Percentiles rank a stretch among this genome's conserved stretches.
phyloP scores from a whole-genome alignment of 2,329 filamentous ascomycete species.

The Nigrospora sphaerica region DNA sequence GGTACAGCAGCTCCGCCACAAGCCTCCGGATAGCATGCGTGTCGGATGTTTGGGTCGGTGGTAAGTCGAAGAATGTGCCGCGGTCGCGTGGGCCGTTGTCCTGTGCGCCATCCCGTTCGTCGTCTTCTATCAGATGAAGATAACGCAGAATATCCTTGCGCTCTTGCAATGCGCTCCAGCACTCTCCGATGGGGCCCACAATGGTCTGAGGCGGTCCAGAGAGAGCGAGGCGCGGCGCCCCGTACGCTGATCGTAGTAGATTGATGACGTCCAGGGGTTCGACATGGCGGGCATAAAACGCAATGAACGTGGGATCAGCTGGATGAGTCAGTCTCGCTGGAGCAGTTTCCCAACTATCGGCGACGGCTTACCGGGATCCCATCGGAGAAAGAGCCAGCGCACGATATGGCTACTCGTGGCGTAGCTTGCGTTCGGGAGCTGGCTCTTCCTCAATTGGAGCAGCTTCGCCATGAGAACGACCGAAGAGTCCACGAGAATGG shows the following conservation, averaged over 20 bases:
- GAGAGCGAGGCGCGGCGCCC: constrained; percentile 30
- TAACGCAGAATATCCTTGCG: constrained; percentile 42
- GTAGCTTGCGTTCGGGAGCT: constrained; percentile 62
- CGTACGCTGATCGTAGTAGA: constrained; percentile 64
- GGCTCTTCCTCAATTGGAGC: constrained; percentile 57
- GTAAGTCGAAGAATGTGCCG: constrained; percentile 4
- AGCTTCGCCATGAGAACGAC: constrained; percentile 65
- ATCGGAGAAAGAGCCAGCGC: constrained; percentile 74
- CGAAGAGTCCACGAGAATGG: constrained; percentile 71
- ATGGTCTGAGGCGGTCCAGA: constrained; percentile 26
- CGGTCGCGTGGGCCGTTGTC: no score
- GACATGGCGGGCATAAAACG: constrained; percentile 55
- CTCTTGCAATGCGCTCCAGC: constrained; percentile 36
- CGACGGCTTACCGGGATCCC: constrained; percentile 64
- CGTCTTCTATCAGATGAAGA: constrained; percentile 42
- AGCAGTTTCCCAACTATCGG: background rate
- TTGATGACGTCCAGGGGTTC: constrained; percentile 59
- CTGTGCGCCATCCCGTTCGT: constrained; percentile 2
- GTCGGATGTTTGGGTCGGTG: constrained; percentile 25
- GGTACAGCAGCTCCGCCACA: constrained; percentile 44
- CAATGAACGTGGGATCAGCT: constrained; percentile 64
- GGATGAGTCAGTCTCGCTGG: constrained; percentile 8
- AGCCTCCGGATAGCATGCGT: constrained; percentile 41
- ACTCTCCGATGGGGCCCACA: constrained; percentile 41
- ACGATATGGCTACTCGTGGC: constrained; percentile 65